Evolutionary conservation across 257 asterid species (phyloP), one percentile per base, ranked within the genome.

Genomic region (Linderniella brevidens): DNA sequence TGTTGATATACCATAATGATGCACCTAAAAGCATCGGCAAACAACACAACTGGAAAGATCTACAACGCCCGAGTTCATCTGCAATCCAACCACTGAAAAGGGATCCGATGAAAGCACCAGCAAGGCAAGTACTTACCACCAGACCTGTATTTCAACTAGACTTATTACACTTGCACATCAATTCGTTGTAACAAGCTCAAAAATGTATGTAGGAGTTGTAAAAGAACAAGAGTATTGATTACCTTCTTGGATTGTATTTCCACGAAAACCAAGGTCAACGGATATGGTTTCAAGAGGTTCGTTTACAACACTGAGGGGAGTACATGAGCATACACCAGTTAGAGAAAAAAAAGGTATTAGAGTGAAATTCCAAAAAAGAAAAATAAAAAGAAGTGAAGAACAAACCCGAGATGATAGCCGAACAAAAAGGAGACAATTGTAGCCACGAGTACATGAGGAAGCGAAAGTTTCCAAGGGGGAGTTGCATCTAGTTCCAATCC

Each of bases 331-430:
- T 52, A 41, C 52, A 38, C 35, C 37, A 40, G 37, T 60, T 25
- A 10, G 0, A 50, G 11, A 52, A 19, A 12, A 52, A 43, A 41
- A 14, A 20, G 37, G 37, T 15, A 40, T 16, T 10, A 13, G 5
- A 41, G 11, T 36, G 57, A 32, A 36, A 46, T 18, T 52, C 46
- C 35, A 48, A 29, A 11, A 42, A 9, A 35, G 52, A 49, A 41
- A 40, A 41, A 12, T 4, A 32, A 13, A 19, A 36, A 47, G 13
- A 48, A 40, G 19, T 45, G 15, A 61, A 60, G 49, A 63, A 68
- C 95, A 37, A 53, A 88, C 97, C 95, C 97, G 25, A 88, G 78
- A 70, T 88, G 97, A 71, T 88, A 88, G 66, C 97, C 97, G 62
- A 76, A 83, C 63, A 88, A 70, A 65, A 88, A 80, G 42, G 92